These are phyloP conservation scores for Jackrogersella multiformis DNA, from an alignment of 495 filamentous ascomycete genomes.

Conservation along the genomic window DNA sequence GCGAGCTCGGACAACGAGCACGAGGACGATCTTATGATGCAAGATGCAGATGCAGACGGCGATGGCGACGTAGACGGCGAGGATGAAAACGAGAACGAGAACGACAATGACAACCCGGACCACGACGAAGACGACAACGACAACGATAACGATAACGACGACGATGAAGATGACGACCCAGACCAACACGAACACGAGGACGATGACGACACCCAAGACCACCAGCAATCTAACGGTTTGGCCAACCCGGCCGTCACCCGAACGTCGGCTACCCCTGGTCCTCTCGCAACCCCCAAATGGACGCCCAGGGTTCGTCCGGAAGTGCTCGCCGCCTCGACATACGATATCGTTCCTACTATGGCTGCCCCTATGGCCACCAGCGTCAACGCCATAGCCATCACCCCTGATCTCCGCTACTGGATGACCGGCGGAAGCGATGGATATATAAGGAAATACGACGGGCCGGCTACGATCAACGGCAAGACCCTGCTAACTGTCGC, in stretches of 20 bases:
- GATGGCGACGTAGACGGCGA: slow-evolving; percentile 66
- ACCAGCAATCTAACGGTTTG: slow-evolving; percentile 37
- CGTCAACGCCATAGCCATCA: slow-evolving; percentile 91
- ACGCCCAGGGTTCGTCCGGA: slow-evolving; percentile 80
- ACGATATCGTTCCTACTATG: slow-evolving; percentile 97
- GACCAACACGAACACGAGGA: slow-evolving; percentile 67
- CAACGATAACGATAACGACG: slow-evolving; percentile 68
- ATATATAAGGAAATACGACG: slow-evolving; percentile 95
- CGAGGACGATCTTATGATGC: slow-evolving; percentile 66
- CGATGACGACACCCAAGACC: slow-evolving; percentile 63
- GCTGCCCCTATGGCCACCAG: slow-evolving; percentile 95
- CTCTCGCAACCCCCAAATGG: slow-evolving; percentile 51
- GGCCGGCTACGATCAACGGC: slow-evolving; percentile 92
- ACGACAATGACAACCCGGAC: slow-evolving; percentile 47
- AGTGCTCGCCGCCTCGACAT: slow-evolving; percentile 80
- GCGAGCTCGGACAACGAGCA: slow-evolving; percentile 77
- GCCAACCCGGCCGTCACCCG: slow-evolving; percentile 42
- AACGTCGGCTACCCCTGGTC: slow-evolving; percentile 60
- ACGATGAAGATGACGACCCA: slow-evolving; percentile 67
- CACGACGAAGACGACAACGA: slow-evolving; percentile 69
- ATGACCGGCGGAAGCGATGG: slow-evolving; percentile 94
- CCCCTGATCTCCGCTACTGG: slow-evolving; percentile 94
- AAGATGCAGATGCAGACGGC: slow-evolving; percentile 65
- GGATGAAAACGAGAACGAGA: slow-evolving; percentile 63
- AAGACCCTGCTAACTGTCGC: slow-evolving; percentile 94